Base-by-base conservation (phyloP, 345 rosid genomes). In the Nephelium lappaceum region DNA sequence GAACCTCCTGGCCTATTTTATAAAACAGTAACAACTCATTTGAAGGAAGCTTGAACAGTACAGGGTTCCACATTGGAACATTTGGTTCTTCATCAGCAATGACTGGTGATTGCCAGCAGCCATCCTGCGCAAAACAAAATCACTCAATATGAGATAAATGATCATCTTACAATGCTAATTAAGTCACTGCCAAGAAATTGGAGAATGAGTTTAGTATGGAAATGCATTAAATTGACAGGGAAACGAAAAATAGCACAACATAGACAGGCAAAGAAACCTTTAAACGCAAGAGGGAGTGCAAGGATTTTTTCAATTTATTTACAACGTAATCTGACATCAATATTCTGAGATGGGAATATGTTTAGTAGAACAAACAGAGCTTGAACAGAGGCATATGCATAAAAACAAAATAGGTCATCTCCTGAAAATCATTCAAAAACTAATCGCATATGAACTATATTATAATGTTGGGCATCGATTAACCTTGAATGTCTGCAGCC, bases 51-150 rank as follows among this genome's bases (percentile, higher is more conserved):
- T 88, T 93, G 81, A 89, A 93, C 77, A 95, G 85, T 60, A 93
- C 95, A 79, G 98, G 98, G 79, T 92, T 95, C 93, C 94, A 93
- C 98, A 92, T 83, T 27, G 97, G 97, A 78, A 92, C 91, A 81
- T 87, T 85, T 63, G 86, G 86, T 77, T 93, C 81, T 88, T 93
- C 92, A 80, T 95, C 98, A 21, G 58, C 84, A 11, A 89, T 77
- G 16, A 88, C 72, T 0, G 95, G 95, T 19, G 87, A 67, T 23
- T 87, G 76, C 98, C 98, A 95, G 64, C 5, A 25, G 76, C 93
- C 94, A 83, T 88, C 90, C 97, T 92, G 87, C 80, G 65, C 81
- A 75, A 61, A 39, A 57, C 79, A 57, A 57, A 39, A 45, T 49
- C 60, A 83, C 51, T 18, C 67, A 8, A 60, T 76, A 64, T 38